Evolutionary conservation across 805 yeast genomes (phyloP).

Genomic region (Pichia occidentalis): DNA sequence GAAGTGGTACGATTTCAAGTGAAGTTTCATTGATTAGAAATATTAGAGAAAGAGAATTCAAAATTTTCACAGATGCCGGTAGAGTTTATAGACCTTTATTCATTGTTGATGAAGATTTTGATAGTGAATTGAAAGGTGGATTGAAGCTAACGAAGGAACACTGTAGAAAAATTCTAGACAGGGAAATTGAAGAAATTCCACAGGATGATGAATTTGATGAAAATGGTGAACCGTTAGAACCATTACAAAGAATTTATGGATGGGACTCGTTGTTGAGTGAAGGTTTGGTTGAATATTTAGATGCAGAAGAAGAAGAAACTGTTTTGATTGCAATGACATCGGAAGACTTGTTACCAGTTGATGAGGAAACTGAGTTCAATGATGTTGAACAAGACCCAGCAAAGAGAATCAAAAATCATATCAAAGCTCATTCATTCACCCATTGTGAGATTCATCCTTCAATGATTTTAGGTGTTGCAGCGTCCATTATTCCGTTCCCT

Average conservation of each 20-base stretch:
- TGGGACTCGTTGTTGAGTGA: slow-evolving; percentile 80
- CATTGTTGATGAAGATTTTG: slow-evolving; percentile 81
- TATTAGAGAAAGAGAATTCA: slow-evolving; percentile 92
- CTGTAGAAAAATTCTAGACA: slow-evolving; percentile 57
- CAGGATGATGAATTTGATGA: slow-evolving; percentile 41
- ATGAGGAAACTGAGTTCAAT: slow-evolving; percentile 34
- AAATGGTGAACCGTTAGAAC: slow-evolving; percentile 42
- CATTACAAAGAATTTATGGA: slow-evolving; percentile 43
- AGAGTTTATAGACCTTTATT: slow-evolving; percentile 96
- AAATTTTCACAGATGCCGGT: slow-evolving; percentile 97
- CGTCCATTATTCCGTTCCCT: slow-evolving; percentile 98
- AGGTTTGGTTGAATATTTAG: slow-evolving; percentile 93
- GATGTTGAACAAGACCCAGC: slow-evolving; percentile 59
- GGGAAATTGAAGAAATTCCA: slow-evolving; percentile 51
- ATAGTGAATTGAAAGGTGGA: slow-evolving; percentile 64
- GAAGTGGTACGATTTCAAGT: slow-evolving; percentile 92
- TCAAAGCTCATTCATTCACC: slow-evolving; percentile 69
- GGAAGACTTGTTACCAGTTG: slow-evolving; percentile 75
- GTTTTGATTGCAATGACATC: slow-evolving; percentile 98
- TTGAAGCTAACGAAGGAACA: slow-evolving; percentile 81
- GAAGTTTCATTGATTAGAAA: slow-evolving; percentile 97
- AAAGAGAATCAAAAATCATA: slow-evolving; percentile 66
- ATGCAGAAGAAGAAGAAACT: slow-evolving; percentile 98
- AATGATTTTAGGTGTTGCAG: slow-evolving; percentile 98
- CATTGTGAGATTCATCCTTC: slow-evolving; percentile 99